phyloP scores from a whole-genome alignment of 2,329 filamentous ascomycete species.

The Pseudopithomyces chartarum region DNA sequence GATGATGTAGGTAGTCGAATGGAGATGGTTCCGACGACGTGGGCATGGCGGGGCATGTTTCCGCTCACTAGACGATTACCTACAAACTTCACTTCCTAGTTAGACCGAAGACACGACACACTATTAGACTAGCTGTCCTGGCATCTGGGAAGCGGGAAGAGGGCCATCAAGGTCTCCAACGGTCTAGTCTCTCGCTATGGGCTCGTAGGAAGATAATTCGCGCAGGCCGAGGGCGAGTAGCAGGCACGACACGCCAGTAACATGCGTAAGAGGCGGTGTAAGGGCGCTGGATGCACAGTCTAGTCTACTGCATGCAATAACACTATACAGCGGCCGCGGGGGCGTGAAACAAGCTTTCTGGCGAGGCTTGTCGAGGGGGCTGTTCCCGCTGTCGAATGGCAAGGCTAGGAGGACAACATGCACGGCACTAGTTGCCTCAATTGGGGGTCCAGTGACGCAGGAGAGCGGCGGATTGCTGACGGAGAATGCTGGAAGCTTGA shows the following conservation, averaged over 20 bases:
- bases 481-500: neutral
- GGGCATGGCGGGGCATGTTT: too few species aligned
- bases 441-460: neutral
- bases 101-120: too few species aligned
- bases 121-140: too few species aligned
- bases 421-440: neutral
- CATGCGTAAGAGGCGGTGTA: conserved; percentile 7
- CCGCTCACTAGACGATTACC: too few species aligned
- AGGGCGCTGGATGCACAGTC: neutral
- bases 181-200: too few species aligned
- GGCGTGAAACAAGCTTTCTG: conserved; percentile 1
- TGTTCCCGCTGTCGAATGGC: neutral
- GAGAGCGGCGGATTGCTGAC: neutral
- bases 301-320: neutral
- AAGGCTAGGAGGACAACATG: neutral
- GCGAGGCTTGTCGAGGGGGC: conserved; percentile 1
- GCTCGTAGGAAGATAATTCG: too few species aligned
- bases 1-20: too few species aligned
- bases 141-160: too few species aligned
- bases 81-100: too few species aligned
- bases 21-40: too few species aligned
- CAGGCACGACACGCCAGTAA: conserved; percentile 2
- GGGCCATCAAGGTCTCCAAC: too few species aligned
- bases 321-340: neutral
- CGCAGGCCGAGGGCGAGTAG: neutral